Conservation (phyloP, 2,329 filamentous ascomycete genomes). For the Pseudocercospora fijiensis region DNA sequence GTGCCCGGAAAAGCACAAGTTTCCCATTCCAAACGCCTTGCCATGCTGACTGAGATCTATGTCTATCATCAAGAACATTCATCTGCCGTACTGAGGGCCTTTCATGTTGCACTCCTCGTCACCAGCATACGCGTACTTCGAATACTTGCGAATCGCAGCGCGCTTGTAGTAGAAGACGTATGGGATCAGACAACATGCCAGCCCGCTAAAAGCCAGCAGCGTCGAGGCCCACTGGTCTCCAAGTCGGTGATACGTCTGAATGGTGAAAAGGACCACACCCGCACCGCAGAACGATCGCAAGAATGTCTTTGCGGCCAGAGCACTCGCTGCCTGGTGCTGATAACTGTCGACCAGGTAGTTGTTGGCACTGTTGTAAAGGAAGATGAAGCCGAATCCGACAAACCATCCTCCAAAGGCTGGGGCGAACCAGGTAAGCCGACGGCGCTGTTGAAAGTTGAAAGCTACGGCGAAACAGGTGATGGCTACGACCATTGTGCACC, state of each 20-base stretch:
- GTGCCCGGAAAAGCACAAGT: background rate
- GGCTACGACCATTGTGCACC: conserved; percentile 74
- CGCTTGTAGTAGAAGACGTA: conserved; percentile 80
- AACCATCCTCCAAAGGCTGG: conserved; percentile 46
- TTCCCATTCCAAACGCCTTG: background rate
- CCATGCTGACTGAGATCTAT: background rate
- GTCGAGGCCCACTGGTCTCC: conserved; percentile 50
- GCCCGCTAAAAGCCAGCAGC: conserved; percentile 45
- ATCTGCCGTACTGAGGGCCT: conserved; percentile 22
- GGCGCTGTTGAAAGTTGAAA: conserved; percentile 57
- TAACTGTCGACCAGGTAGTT: conserved; percentile 62
- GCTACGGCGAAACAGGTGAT: conserved; percentile 50
- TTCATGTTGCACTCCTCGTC: conserved; percentile 49
- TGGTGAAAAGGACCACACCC: conserved; percentile 32
- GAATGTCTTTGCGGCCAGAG: conserved; percentile 41
- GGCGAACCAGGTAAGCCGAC: conserved; percentile 69
- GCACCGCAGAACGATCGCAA: conserved; percentile 25
- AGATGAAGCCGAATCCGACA: conserved; percentile 39
- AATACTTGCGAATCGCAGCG: conserved; percentile 65
- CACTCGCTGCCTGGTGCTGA: conserved; percentile 64
- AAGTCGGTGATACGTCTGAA: conserved; percentile 43
- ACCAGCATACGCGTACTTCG: conserved; percentile 68
- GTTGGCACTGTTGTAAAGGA: conserved; percentile 40
- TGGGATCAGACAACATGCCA: conserved; percentile 37
- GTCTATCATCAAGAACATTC: background rate